phyloP scores from a whole-genome alignment of 768 basidiomycete genomes.

The Wakefieldia striispora region DNA sequence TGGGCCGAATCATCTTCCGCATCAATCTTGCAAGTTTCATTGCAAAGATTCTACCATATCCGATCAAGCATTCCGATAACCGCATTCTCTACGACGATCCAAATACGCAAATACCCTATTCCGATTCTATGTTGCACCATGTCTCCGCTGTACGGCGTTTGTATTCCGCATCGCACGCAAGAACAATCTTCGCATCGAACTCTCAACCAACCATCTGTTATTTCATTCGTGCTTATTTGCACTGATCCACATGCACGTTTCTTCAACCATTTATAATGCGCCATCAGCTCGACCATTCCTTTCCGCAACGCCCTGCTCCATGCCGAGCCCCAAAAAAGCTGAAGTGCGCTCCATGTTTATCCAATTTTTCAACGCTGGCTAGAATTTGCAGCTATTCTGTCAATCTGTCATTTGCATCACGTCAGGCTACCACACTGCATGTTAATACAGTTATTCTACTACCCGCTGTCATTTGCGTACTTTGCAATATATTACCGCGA shows the following conservation, averaged over 20 bases:
- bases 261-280: conserved; percentile 28
- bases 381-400: conserved; percentile 29
- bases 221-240: conserved; percentile 36
- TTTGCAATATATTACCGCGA: conserved; percentile 26
- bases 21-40: conserved; percentile 31
- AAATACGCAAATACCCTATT: conserved; percentile 26
- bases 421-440: conserved; percentile 21
- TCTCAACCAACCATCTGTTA: conserved; percentile 25
- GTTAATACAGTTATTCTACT: conserved; percentile 25
- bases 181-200: conserved; percentile 36
- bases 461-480: conserved; percentile 31
- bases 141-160: conserved; percentile 14
- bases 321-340: conserved; percentile 24
- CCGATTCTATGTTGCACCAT: conserved; percentile 20
- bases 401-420: conserved; percentile 24
- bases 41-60: conserved; percentile 15
- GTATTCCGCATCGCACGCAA: conserved; percentile 23
- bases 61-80: conserved; percentile 23
- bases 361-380: conserved; percentile 18
- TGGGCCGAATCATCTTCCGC: conserved; percentile 26
- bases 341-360: conserved; percentile 29
- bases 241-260: conserved; percentile 29
- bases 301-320: conserved; percentile 16
- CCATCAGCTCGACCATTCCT: conserved; percentile 24
- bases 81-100: conserved; percentile 24